Evolutionary conservation across 2,329 filamentous ascomycete genomes (phyloP), one percentile per base, ranked within the genome.

Genomic region (Aquanectria penicillioides): DNA sequence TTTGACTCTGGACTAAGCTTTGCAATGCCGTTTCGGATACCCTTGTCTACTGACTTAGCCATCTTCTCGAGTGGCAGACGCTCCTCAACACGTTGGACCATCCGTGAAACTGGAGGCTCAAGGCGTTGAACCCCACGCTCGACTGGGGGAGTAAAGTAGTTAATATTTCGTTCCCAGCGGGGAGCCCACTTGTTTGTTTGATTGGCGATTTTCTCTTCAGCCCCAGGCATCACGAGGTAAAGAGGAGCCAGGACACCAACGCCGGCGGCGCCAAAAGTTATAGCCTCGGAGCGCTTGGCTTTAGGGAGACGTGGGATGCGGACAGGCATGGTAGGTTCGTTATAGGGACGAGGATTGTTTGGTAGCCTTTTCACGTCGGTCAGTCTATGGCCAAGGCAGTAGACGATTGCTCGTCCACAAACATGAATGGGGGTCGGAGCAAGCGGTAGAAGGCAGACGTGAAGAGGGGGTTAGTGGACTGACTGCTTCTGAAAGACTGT

Each of bases 111-210:
- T 17, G 78, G 80, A 2, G 81, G 82, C 69, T 83, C 77, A 50
- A 84, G 76, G 49, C 80, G 78, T 64, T 81, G 80, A 34, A 83
- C 77, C 47, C 79, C 74, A 17, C 75, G 74, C 71, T 82, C 78
- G 23, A 79, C 78, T 13, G 80, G 80, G n/a, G 76, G 73, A 8
- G 77, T 74, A 70, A 86, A 81, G 75, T 81, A 83, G 62, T 75
- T 80, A 69, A 86, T 80, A 73, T 85, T 86, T 50, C 79, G 77
- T 73, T 87, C 84, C 85, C 85, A 87, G 54, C 83, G 80, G 15
- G 84, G 83, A 4, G 84, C 85, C 85, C 85, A 87, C 67, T 82
- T 81, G 57, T 78, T 76, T 4, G 85, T 87, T 72, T 86, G 83
- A 20, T 74, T 74, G 51, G 82, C 80, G 29, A 87, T 71, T 37